Base-by-base conservation (phyloP, 257 asterid species). In the Ocimum tenuiflorum region DNA sequence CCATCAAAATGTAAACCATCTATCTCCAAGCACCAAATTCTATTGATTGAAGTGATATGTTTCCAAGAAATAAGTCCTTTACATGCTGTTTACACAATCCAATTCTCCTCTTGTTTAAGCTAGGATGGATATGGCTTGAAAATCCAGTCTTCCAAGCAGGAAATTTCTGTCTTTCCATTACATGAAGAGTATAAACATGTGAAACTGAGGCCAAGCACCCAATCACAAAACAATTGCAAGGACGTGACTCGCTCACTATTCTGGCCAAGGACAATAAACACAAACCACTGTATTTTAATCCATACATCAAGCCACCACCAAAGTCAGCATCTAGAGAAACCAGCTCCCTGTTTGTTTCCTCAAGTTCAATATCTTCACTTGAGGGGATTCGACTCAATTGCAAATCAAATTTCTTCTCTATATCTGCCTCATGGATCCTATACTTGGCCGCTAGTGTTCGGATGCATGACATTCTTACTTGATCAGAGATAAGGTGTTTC, bases 121-220 rank as follows among this genome's bases (percentile, higher is more conserved):
- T 78, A 41, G 97, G 95, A 78, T 92, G 99, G 45, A 87, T 81
- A 36, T 73, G 75, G 65, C 89, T 78, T 10, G 91, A 65, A 76
- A 92, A 92, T 10, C 99, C 99, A 12, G 96, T 92, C 72, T 84
- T 92, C 99, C 97, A 92, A 23, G 82, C 90, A 3, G 99, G 99
- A 66, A 84, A 92, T 74, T 76, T 87, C 54, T 89, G 95, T 36
- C 91, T 83, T 78, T 92, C 99, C 97, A 87, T 92, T 43, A 89
- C 95, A 56, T 86, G 82, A 81, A 92, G 85, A 22, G 88, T 69
- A 74, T 87, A 83, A 61, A 89, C 95, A 60, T 85, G 65, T 6
- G 87, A 82, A 54, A 83, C 96, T 0, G 81, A 79, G 23, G 63
- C 68, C 24, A 29, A 52, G 73, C 99, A 89, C 15, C 97, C 97